Base-by-base conservation (phyloP, 768 basidiomycete genomes). In the Lentinula detonsa region DNA sequence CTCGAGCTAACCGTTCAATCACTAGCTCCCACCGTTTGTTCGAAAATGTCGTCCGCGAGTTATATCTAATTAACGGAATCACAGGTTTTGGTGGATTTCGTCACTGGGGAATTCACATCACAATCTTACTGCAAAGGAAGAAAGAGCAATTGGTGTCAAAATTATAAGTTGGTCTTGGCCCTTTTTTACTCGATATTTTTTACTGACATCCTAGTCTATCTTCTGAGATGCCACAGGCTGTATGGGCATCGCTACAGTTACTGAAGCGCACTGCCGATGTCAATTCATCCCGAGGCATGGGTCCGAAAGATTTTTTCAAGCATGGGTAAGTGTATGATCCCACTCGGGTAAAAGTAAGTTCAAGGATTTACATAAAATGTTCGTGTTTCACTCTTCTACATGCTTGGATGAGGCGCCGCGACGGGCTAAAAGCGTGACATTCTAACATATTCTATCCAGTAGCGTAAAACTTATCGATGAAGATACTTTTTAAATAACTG, bases 261-360 rank as follows among this genome's bases (percentile, higher is more conserved):
- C 70, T 83, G 53, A 83, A 81, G 68, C 73, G 75, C 65, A 80
- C 76, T 5, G 81, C 79, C 8, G 81, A 82, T 67, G 76, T 76
- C 61, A 39, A 64, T 61, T 59, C 75, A n/a, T 69, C 67, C 1
- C 63, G 63, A 33, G 74, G 77, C 28, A 81, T 83, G 80, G 77
- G 79, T 61, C 81, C 81, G 28, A 81, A 77, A 62, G 70, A 75
- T 48, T 81, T 81, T 81, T 82, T 67, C 73, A 81, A 61, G 74
- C 42, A 78, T 81, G 77, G 80, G 79, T 73, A 62, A 61, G 68
- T 61, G 57, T 15, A 53, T 2, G 6, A 46, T 46, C 43, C 16
- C 16, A 23, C 23, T 23, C 23, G 23, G 23, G 23, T 23, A 23
- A 23, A 23, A 23, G 23, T 23, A 23, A 23, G 23, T 23, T 23